These are phyloP conservation scores for Saksenaea vasiformis DNA, from an alignment of 371 early-diverging fungal genomes.

Conservation along the genomic window DNA sequence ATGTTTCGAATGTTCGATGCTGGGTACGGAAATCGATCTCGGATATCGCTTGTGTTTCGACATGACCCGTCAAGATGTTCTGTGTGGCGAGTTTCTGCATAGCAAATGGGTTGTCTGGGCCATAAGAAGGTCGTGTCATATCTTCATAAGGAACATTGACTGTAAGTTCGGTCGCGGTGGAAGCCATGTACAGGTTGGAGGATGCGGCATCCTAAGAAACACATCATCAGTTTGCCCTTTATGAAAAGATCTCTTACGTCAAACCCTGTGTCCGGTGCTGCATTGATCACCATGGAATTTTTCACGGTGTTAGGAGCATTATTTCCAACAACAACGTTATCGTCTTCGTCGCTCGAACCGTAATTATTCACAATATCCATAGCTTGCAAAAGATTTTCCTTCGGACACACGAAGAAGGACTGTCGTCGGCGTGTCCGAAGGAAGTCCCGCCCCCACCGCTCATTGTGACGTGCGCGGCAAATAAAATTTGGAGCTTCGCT, in stretches of 20 bases:
- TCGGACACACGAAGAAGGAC: too few species aligned
- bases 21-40: constrained; percentile 79
- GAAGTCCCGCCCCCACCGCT: too few species aligned
- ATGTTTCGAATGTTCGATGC: constrained; percentile 77
- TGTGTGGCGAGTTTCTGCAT: constrained; percentile 51
- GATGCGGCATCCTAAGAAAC: constrained; percentile 25
- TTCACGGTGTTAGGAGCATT: constrained; percentile 15
- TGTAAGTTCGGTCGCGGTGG: constrained; percentile 67
- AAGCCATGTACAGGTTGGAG: constrained; percentile 56
- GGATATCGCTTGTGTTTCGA: constrained; percentile 79
- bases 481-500: too few species aligned
- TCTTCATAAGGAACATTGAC: constrained; percentile 83
- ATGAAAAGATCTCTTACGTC: constrained; percentile 51
- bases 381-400: constrained; percentile 2
- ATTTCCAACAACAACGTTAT: constrained; percentile 16
- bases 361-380: constrained; percentile 51
- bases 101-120: constrained; percentile 79
- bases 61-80: constrained; percentile 79
- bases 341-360: constrained; percentile 62
- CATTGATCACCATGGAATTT: constrained; percentile 43
- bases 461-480: too few species aligned
- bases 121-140: constrained; percentile 64
- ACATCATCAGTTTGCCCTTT: not conserved
- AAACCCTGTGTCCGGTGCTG: constrained; percentile 76
- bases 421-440: too few species aligned